phyloP scores from a whole-genome alignment of 768 basidiomycete genomes.

The Nidula microcarpa region DNA sequence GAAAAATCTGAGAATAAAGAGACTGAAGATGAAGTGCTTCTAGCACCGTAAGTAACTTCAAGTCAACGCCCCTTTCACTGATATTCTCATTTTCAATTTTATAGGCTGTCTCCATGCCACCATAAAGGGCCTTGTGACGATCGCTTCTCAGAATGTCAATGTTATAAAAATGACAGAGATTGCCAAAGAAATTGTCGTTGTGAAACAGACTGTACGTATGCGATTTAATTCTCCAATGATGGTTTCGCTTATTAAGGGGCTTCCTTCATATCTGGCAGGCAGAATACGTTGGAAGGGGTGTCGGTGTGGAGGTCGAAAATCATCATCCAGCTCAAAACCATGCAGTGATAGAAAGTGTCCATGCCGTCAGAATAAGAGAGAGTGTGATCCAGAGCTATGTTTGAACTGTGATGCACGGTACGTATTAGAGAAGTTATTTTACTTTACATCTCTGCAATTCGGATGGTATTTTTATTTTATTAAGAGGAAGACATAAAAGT shows the following conservation, averaged over 20 bases:
- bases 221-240: neutral
- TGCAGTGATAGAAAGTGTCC: slow-evolving; percentile 22
- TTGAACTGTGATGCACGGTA: slow-evolving; percentile 38
- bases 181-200: slow-evolving; percentile 52
- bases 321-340: slow-evolving; percentile 7
- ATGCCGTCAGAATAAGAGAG: slow-evolving; percentile 30
- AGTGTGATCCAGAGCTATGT: slow-evolving; percentile 56
- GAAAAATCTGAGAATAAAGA: neutral
- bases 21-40: slow-evolving; percentile 3
- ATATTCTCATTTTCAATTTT: neutral
- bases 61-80: neutral
- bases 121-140: slow-evolving; percentile 45
- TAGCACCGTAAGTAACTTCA: neutral
- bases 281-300: slow-evolving; percentile 38
- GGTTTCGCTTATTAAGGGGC: slow-evolving; percentile 5
- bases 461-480: neutral
- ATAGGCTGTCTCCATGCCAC: slow-evolving; percentile 34
- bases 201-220: slow-evolving; percentile 30
- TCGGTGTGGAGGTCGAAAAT: slow-evolving; percentile 15
- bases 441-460: neutral
- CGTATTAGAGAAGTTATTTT: neutral
- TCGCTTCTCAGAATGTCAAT: slow-evolving; percentile 30
- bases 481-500: slow-evolving; percentile 7
- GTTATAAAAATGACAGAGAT: slow-evolving; percentile 30
- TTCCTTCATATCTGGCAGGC: slow-evolving; percentile 23